These are phyloP conservation scores for Plasmopara muralis DNA, from an alignment of 352 stramenopile genomes.

Conservation along the genomic window DNA sequence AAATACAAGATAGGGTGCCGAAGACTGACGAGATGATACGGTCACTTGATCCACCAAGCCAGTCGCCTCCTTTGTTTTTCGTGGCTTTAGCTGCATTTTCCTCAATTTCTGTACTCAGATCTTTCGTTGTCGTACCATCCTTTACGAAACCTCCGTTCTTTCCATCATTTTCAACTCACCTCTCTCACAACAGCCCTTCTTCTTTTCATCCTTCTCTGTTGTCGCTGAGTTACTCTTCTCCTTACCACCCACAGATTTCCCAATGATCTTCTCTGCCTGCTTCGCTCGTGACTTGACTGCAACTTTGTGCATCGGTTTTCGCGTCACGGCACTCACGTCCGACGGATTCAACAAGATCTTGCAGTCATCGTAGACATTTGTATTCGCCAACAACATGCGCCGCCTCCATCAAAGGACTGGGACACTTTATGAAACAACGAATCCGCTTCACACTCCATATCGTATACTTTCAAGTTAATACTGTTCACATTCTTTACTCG, in stretches of 20 bases:
- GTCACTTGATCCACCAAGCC: conserved; percentile 14
- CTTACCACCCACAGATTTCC: conserved; percentile 11
- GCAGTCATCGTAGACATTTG: conserved; percentile 83
- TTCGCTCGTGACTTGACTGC: conserved; percentile 12
- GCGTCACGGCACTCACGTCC: conserved; percentile 56
- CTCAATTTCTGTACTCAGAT: too few relatives aligned
- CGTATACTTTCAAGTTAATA: conserved; percentile 82
- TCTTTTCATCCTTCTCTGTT: conserved; percentile 1
- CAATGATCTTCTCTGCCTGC: not conserved
- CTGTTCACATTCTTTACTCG: conserved; percentile 86
- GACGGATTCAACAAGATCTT: conserved; percentile 81
- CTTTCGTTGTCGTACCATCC: too few relatives aligned
- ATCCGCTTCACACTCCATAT: conserved; percentile 85
- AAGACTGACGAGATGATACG: conserved; percentile 46
- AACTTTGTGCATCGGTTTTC: conserved; percentile 31
- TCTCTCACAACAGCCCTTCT: too few relatives aligned
- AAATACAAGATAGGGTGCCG: conserved; percentile 43
- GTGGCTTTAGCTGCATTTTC: too few relatives aligned
- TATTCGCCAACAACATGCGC: conserved; percentile 91
- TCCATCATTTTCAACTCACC: too few relatives aligned
- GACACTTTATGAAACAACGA: conserved; percentile 92
- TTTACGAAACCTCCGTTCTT: too few relatives aligned
- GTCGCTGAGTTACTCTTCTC: not conserved
- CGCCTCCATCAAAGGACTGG: conserved; percentile 88
- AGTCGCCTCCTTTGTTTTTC: too few relatives aligned